Evolutionary conservation across 2,329 filamentous ascomycete species (phyloP).

Genomic region (Pezicula radicicola): DNA sequence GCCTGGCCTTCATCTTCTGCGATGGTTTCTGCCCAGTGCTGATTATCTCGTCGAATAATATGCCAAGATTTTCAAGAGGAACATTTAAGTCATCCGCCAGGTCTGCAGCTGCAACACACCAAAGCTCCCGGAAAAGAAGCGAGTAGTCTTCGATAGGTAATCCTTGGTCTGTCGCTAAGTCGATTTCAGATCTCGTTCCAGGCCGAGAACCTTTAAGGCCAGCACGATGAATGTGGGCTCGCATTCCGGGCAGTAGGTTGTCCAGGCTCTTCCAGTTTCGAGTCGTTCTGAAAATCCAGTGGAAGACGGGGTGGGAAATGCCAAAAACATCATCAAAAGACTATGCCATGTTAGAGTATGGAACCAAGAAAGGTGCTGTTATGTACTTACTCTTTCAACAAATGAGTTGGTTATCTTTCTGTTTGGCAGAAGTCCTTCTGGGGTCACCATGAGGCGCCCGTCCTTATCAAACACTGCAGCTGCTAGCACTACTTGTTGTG

Average conservation of each 20-base stretch:
- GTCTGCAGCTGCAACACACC: constrained; percentile 75
- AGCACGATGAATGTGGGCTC: constrained; percentile 59
- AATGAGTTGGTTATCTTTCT: constrained; percentile 79
- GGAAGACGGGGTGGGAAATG: constrained; percentile 73
- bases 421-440: constrained; percentile 66
- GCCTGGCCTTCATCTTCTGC: constrained; percentile 8
- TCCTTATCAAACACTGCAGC: constrained; percentile 65
- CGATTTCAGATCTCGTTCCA: constrained; percentile 37
- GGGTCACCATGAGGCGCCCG: constrained; percentile 65
- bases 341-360: constrained; percentile 14
- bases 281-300: constrained; percentile 83
- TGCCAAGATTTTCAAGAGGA: constrained; percentile 60
- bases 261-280: constrained; percentile 71
- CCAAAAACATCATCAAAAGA: constrained; percentile 73
- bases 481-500: constrained; percentile 51
- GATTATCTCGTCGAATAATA: constrained; percentile 74
- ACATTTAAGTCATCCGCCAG: constrained; percentile 66
- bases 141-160: constrained; percentile 68
- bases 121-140: constrained; percentile 75
- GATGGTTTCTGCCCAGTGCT: constrained; percentile 50
- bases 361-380: not conserved
- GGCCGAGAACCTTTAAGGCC: constrained; percentile 29
- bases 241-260: constrained; percentile 70
- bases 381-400: constrained; percentile 53
- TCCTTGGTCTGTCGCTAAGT: constrained; percentile 49